These are phyloP conservation scores for Coniochaeta sp. DNA, from an alignment of 2,329 filamentous ascomycete genomes.

Conservation along the genomic window DNA sequence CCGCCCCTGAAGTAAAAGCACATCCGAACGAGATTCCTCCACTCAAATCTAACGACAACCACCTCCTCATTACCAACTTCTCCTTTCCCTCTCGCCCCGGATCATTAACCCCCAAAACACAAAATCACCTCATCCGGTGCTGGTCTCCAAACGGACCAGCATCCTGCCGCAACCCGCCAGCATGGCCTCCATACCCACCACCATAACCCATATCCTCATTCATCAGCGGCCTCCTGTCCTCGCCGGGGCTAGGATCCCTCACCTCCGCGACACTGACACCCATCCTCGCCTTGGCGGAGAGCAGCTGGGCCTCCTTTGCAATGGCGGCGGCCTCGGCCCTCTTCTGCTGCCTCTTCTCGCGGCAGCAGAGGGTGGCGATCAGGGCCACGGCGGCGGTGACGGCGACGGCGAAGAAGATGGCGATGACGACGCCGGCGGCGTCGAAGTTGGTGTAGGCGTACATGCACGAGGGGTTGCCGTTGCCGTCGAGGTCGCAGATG, in stretches of 20 bases:
- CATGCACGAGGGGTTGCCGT: conserved; percentile 35
- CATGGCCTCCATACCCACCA: background rate
- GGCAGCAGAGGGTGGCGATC: conserved; percentile 44
- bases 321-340: conserved; percentile 39
- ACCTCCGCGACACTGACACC: background rate
- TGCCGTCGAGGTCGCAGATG: conserved; percentile 34
- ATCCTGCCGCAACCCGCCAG: background rate
- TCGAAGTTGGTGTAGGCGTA: conserved; percentile 28
- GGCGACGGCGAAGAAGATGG: conserved; percentile 36
- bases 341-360: conserved; percentile 37
- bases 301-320: conserved; percentile 30
- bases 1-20: background rate
- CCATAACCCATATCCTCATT: conserved; percentile 3
- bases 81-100: background rate
- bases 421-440: conserved; percentile 37
- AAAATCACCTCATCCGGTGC: background rate
- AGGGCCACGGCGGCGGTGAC: conserved; percentile 27
- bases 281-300: conserved; percentile 18
- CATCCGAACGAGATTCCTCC: background rate
- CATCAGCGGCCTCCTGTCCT: conserved; percentile 14
- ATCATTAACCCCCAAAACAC: background rate
- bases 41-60: background rate
- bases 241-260: background rate
- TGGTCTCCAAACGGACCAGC: conserved; percentile 1
- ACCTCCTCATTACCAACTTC: background rate